Evolutionary conservation across 371 early-diverging fungal species (phyloP).

Genomic region (Choanephora cucurbitarum): DNA sequence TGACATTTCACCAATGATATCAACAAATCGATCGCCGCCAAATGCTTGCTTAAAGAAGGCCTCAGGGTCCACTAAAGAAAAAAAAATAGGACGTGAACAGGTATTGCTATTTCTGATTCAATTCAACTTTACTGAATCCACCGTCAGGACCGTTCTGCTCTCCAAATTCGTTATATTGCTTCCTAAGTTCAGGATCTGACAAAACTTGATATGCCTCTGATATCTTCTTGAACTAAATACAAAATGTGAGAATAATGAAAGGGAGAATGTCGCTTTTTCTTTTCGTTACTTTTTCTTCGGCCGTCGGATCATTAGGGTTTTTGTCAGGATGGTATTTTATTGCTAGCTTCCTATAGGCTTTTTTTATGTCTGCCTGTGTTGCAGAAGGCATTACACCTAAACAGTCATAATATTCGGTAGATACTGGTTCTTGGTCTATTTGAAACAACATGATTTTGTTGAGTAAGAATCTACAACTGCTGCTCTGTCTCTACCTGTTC

Average conservation of each 20-base stretch:
- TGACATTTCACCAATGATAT: conserved; percentile 96
- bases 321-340: conserved; percentile 88
- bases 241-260: conserved; percentile 63
- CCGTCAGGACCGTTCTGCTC: conserved; percentile 71
- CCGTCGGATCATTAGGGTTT: conserved; percentile 76
- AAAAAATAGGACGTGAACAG: not conserved
- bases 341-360: conserved; percentile 81
- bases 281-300: conserved; percentile 80
- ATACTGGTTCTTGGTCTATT: conserved; percentile 71
- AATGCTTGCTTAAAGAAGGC: conserved; percentile 94
- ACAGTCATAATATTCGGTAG: conserved; percentile 74
- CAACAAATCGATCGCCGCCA: conserved; percentile 92
- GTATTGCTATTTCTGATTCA: too few species aligned
- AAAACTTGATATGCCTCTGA: conserved; percentile 94
- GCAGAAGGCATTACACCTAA: conserved; percentile 57
- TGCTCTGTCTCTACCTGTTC: conserved; percentile 20
- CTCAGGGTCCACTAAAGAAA: conserved; percentile 75
- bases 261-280: conserved; percentile 89
- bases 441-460: not conserved
- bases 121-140: conserved; percentile 76
- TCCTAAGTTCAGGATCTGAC: conserved; percentile 84
- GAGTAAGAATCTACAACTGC: not conserved
- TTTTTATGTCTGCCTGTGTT: conserved; percentile 68
- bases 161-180: conserved; percentile 86
- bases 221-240: conserved; percentile 79